These are phyloP conservation scores for Punica granatum DNA, from an alignment of 345 rosid genomes.

Conservation along the genomic window DNA sequence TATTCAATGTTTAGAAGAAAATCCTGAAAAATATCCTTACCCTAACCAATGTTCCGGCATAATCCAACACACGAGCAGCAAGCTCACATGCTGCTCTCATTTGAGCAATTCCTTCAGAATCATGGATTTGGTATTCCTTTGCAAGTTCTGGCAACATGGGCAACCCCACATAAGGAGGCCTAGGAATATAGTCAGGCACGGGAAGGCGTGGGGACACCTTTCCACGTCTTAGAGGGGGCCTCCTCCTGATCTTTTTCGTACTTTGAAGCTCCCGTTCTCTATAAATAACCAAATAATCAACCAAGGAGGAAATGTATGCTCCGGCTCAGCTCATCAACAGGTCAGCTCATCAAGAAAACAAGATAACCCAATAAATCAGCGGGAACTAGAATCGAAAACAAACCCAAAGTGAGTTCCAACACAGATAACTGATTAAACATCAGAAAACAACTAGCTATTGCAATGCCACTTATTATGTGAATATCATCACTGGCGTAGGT, in stretches of 20 bases:
- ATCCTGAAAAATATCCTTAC: slow-evolving; percentile 23
- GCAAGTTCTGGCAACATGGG: slow-evolving; percentile 55
- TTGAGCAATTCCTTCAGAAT: slow-evolving; percentile 51
- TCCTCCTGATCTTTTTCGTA: slow-evolving; percentile 31
- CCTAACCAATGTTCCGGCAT: slow-evolving; percentile 78
- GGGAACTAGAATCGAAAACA: not conserved
- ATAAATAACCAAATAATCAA: slow-evolving; percentile 3
- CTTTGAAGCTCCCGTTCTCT: slow-evolving; percentile 56
- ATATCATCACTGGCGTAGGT: not conserved
- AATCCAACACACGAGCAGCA: slow-evolving; percentile 72
- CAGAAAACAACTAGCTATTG: not conserved
- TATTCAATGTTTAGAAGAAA: not conserved
- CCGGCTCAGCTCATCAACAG: not conserved
- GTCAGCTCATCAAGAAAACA: not conserved
- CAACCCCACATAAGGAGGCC: slow-evolving; percentile 68
- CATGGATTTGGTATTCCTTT: slow-evolving; percentile 58
- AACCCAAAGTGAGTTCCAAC: not conserved
- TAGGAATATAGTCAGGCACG: slow-evolving; percentile 70
- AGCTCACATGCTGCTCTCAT: slow-evolving; percentile 94
- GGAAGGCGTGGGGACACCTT: slow-evolving; percentile 71
- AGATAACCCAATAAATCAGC: not conserved
- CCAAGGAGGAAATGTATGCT: not conserved
- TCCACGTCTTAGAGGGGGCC: slow-evolving; percentile 69
- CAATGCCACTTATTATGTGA: not conserved
- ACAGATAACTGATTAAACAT: not conserved